Conservation (phyloP, 257 asterid species). For the Hygrophila difformis region DNA sequence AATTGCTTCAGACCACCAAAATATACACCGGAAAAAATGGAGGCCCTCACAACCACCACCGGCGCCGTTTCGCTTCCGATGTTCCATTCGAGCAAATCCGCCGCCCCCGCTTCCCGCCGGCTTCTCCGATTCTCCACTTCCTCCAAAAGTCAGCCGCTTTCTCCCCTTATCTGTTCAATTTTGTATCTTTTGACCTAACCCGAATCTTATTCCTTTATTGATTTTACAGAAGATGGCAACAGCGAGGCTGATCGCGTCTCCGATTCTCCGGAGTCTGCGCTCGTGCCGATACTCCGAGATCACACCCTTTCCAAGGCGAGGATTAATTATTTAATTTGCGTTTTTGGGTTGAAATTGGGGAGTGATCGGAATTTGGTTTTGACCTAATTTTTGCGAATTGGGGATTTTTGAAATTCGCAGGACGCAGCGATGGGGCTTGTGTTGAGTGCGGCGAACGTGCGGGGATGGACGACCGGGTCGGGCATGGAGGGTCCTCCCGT, state of each 20-base stretch:
- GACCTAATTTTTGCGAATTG: not conserved
- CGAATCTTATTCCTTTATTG: not conserved
- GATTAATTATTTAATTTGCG: not conserved
- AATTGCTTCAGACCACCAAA: no score
- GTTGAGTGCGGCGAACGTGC: constrained; percentile 65
- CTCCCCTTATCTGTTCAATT: not conserved
- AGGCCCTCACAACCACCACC: constrained; percentile 42
- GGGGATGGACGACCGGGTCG: constrained; percentile 96
- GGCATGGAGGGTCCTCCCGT: constrained; percentile 86
- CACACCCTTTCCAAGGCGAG: constrained; percentile 53
- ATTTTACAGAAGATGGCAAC: constrained; percentile 27
- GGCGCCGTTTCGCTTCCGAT: constrained; percentile 36
- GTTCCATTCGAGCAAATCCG: constrained; percentile 35
- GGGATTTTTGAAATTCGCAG: constrained; percentile 24
- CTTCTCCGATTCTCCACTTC: constrained; percentile 47
- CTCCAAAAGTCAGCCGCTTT: constrained; percentile 42
- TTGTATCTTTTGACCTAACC: not conserved
- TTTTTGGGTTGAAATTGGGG: not conserved
- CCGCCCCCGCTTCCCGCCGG: constrained; percentile 32
- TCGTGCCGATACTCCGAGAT: constrained; percentile 39
- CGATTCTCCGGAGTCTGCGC: constrained; percentile 27
- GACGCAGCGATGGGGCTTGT: constrained; percentile 94
- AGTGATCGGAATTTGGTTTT: not conserved
- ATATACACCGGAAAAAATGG: no score
- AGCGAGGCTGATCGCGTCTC: constrained; percentile 46